Conservation (phyloP, 164 flowering plant genomes). For the grape (Vitis vinifera) region ASM3070453v1 NC_081808.1:1131501-1132000, state of each 20-base stretch:
- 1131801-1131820: background rate
- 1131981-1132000: conserved; percentile 31
- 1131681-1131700: no score
- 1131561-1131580: background rate
- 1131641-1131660: no score
- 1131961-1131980: conserved; percentile 31
- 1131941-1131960: conserved; percentile 55
- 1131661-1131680: no score
- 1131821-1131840: background rate
- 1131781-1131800: background rate
- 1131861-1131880: conserved; percentile 3
- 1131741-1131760: no score
- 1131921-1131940: conserved; percentile 78
- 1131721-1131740: no score
- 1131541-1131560: conserved; percentile 32
- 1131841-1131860: background rate
- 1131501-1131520: conserved; percentile 89
- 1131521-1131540: conserved; percentile 34
- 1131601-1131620: background rate
- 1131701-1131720: no score
- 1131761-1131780: no score
- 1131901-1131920: conserved; percentile 55
- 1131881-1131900: conserved; percentile 49
- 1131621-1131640: background rate
- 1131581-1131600: background rate